Conservation (phyloP, 1,139 yeast genomes). For the Arxiozyma heterogenica region DNA sequence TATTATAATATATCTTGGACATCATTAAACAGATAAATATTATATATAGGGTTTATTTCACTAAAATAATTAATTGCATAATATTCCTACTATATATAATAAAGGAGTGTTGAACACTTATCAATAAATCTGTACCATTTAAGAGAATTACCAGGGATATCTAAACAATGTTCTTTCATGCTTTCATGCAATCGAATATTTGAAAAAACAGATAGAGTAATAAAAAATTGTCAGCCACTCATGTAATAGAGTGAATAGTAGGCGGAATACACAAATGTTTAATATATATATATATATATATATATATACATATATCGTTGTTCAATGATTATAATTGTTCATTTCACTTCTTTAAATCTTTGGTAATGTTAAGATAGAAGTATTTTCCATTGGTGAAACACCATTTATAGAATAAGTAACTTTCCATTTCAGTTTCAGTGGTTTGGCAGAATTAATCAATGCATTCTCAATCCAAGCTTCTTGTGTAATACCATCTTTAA, state of each 20-base stretch:
- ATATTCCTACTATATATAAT: too few species aligned
- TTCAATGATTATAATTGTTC: background rate
- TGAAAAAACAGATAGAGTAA: background rate
- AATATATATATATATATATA: background rate
- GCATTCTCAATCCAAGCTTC: constrained; percentile 43
- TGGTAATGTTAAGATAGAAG: constrained; percentile 44
- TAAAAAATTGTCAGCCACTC: background rate
- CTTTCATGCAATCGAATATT: too few species aligned
- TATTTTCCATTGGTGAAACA: constrained; percentile 39
- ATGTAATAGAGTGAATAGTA: background rate
- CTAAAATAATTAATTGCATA: background rate
- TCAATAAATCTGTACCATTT: too few species aligned
- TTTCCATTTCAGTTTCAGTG: constrained; percentile 77
- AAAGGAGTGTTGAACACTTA: too few species aligned
- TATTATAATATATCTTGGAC: background rate
- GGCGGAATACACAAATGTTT: background rate
- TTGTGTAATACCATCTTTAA: constrained; percentile 42
- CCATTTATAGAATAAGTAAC: constrained; percentile 48
- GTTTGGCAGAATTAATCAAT: constrained; percentile 25
- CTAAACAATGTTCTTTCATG: too few species aligned
- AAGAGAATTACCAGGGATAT: too few species aligned
- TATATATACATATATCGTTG: too few species aligned
- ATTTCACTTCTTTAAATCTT: constrained; percentile 11
- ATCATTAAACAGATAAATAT: background rate
- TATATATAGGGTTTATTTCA: background rate